Evolutionary conservation across 331 rosid genomes (phyloP).

Genomic region (Prunus yedoensis): DNA sequence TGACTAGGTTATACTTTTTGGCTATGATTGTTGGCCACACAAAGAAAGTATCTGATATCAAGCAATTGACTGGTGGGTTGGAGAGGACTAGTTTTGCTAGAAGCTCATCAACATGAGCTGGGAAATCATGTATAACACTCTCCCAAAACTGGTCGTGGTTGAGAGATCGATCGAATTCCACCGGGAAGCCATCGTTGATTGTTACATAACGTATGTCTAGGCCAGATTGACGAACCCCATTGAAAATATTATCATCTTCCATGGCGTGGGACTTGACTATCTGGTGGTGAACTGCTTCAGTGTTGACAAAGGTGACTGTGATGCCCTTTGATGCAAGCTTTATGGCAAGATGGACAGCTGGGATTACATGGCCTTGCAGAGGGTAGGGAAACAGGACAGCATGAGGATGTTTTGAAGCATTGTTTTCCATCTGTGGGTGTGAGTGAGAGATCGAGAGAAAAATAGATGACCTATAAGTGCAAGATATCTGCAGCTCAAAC

Average conservation of each 20-base stretch:
- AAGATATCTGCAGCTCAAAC: no score
- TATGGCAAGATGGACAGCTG: constrained; percentile 28
- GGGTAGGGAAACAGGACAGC: constrained; percentile 24
- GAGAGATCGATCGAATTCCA: constrained; percentile 16
- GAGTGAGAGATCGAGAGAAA: no score
- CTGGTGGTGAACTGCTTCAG: constrained; percentile 21
- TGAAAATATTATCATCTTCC: no score
- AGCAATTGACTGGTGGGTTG: constrained; percentile 28
- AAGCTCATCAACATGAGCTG: constrained; percentile 30
- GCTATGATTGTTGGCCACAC: constrained; percentile 25
- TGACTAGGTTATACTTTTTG: constrained; percentile 30
- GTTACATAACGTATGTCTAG: constrained; percentile 31
- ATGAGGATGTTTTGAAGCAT: constrained; percentile 15
- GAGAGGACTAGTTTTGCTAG: constrained; percentile 17
- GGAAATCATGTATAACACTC: constrained; percentile 11
- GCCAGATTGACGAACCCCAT: constrained; percentile 8
- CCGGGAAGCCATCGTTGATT: constrained; percentile 25
- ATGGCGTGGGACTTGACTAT: constrained; percentile 10
- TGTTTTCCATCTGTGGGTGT: no score
- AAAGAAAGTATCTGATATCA: constrained; percentile 35
- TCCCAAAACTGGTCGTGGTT: constrained; percentile 23
- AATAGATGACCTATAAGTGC: no score
- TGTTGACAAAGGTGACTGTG: constrained; percentile 43
- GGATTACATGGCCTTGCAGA: constrained; percentile 42
- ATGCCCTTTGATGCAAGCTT: constrained; percentile 34